Percentiles rank a stretch among this genome's conserved stretches.
These are phyloP conservation scores for Mucor irregularis DNA, from an alignment of 371 early-diverging fungal species.

Conservation along the genomic window DNA sequence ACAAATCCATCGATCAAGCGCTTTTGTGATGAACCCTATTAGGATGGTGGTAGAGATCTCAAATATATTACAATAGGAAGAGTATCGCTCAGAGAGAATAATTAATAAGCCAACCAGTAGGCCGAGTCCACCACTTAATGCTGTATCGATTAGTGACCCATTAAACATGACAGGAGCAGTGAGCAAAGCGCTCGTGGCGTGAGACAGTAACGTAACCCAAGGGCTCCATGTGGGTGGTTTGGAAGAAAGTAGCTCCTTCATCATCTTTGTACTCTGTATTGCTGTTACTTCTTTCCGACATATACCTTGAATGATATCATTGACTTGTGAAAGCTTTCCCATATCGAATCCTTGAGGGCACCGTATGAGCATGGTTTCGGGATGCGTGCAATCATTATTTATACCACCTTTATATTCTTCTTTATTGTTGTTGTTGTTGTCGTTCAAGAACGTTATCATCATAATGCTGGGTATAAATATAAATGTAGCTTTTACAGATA, in stretches of 20 bases:
- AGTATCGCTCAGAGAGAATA: slow-evolving; percentile 55
- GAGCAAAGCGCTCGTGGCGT: slow-evolving; percentile 53
- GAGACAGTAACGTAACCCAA: slow-evolving; percentile 52
- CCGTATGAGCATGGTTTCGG: slow-evolving; percentile 61
- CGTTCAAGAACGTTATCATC: slow-evolving; percentile 39
- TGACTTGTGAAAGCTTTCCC: slow-evolving; percentile 57
- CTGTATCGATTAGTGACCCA: slow-evolving; percentile 56
- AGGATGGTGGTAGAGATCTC: slow-evolving; percentile 36
- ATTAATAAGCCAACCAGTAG: slow-evolving; percentile 54
- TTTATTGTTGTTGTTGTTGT: background rate
- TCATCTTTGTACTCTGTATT: background rate
- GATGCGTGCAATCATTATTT: too few relatives aligned
- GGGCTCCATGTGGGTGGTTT: slow-evolving; percentile 47
- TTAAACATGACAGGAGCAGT: slow-evolving; percentile 62
- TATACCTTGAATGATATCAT: slow-evolving; percentile 42
- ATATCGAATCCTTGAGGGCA: slow-evolving; percentile 59
- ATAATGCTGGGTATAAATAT: slow-evolving; percentile 64
- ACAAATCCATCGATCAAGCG: slow-evolving; percentile 28
- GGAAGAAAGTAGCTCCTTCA: slow-evolving; percentile 45
- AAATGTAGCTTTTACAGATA: slow-evolving; percentile 55
- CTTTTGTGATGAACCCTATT: slow-evolving; percentile 26
- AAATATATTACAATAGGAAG: slow-evolving; percentile 59
- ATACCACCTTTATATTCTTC: background rate
- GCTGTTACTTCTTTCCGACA: slow-evolving; percentile 22
- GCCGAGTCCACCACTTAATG: slow-evolving; percentile 54